Evolutionary conservation across 129 eudicot species (phyloP).

Genomic region (Rutidosis leptorrhynchoides): DNA sequence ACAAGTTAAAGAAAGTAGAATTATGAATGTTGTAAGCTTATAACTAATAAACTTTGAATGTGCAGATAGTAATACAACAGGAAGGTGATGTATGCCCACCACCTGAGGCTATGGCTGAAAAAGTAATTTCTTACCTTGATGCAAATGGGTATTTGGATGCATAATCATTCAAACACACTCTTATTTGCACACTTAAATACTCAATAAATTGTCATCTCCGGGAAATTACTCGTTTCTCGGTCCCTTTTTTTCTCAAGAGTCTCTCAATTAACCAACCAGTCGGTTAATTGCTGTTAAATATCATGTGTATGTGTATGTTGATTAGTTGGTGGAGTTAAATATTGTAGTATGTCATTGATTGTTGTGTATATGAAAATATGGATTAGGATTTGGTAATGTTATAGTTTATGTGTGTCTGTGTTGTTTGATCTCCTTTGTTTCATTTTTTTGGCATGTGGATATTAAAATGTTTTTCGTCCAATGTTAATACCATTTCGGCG

Average conservation of each 20-base stretch:
- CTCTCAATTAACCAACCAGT: conserved; percentile 9
- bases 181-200: conserved; percentile 9
- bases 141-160: conserved; percentile 72
- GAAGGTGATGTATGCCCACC: conserved; percentile 53
- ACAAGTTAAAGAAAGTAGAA: background rate
- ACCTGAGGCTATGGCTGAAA: conserved; percentile 66
- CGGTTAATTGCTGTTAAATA: conserved; percentile 21
- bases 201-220: conserved; percentile 13
- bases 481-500: too few relatives aligned
- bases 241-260: background rate
- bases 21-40: background rate
- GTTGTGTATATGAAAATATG: conserved; percentile 15
- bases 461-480: too few relatives aligned
- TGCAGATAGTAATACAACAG: conserved; percentile 72
- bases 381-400: conserved; percentile 15
- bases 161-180: conserved; percentile 20
- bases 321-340: background rate
- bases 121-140: conserved; percentile 65
- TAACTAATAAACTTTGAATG: conserved; percentile 5
- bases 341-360: background rate
- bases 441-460: background rate
- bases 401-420: background rate
- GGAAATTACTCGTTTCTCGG: conserved; percentile 54
- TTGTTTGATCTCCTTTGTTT: background rate
- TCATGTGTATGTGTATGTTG: background rate